Conservation (phyloP, 768 basidiomycete species). For the Suillus plorans region DNA sequence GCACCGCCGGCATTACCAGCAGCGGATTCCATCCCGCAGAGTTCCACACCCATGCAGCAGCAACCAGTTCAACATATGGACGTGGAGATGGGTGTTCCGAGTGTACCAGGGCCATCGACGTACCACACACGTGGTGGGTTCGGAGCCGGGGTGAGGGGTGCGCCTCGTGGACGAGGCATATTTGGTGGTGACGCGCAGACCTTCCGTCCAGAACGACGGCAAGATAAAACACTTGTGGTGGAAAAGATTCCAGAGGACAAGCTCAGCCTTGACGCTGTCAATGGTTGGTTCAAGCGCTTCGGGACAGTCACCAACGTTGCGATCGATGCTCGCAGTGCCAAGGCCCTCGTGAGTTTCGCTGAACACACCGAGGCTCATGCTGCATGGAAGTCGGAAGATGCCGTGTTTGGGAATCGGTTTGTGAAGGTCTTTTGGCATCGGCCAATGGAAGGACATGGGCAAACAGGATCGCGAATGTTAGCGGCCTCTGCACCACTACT, state of each 20-base stretch:
- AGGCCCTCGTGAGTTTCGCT: slow-evolving; percentile 87
- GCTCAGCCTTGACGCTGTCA: slow-evolving; percentile 74
- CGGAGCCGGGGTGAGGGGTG: slow-evolving; percentile 42
- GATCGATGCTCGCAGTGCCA: slow-evolving; percentile 68
- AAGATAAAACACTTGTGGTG: slow-evolving; percentile 83
- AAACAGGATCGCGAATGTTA: slow-evolving; percentile 70
- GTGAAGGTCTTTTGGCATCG: slow-evolving; percentile 96
- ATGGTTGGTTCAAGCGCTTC: slow-evolving; percentile 88
- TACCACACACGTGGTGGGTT: slow-evolving; percentile 24
- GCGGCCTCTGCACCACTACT: slow-evolving; percentile 80
- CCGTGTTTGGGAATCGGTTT: slow-evolving; percentile 92
- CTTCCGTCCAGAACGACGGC: slow-evolving; percentile 65
- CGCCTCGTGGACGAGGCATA: slow-evolving; percentile 50
- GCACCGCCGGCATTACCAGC: slow-evolving; percentile 22
- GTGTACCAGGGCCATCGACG: slow-evolving; percentile 19
- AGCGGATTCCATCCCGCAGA: slow-evolving; percentile 17
- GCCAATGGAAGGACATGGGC: slow-evolving; percentile 89
- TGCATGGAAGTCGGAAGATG: slow-evolving; percentile 92
- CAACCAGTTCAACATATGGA: slow-evolving; percentile 29
- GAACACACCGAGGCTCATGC: slow-evolving; percentile 80
- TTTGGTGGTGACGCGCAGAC: slow-evolving; percentile 65
- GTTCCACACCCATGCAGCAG: neutral
- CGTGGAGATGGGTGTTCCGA: slow-evolving; percentile 36
- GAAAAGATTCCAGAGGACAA: slow-evolving; percentile 92
- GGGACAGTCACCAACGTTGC: slow-evolving; percentile 92